Conservation (phyloP, 2,329 filamentous ascomycete genomes). For the Botryotinia convoluta region DNA sequence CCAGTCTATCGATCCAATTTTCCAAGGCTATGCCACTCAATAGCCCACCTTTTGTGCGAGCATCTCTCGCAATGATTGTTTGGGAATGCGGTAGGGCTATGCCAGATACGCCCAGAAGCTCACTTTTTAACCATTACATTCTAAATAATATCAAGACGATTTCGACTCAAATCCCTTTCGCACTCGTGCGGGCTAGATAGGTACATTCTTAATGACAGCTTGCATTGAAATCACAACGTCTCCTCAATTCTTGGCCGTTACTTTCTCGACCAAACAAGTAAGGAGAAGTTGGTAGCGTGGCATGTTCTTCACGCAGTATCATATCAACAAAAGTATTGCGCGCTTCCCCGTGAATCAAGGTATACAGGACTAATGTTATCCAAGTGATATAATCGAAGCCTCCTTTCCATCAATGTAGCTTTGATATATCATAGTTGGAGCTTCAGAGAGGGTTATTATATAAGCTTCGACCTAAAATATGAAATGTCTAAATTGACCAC, state of each 20-base stretch:
- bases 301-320: neutral
- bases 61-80: neutral
- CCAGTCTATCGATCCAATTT: neutral
- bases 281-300: neutral
- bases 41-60: neutral
- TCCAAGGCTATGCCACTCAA: neutral
- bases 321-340: no score
- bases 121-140: neutral
- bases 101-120: neutral
- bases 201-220: neutral
- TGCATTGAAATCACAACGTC: neutral
- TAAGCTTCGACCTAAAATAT: neutral
- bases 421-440: neutral
- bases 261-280: neutral
- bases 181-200: neutral
- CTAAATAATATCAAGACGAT: neutral
- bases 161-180: neutral
- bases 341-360: no score
- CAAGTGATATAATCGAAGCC: neutral
- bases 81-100: neutral
- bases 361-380: neutral
- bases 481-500: no score
- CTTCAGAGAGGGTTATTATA: neutral
- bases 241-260: neutral
- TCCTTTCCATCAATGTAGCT: fast-evolving